A percentile compares a stretch with the other conserved stretches of the same genome.
phyloP scores from a whole-genome alignment of 2,329 filamentous ascomycete species.

The Dissoconium aciculare region DNA sequence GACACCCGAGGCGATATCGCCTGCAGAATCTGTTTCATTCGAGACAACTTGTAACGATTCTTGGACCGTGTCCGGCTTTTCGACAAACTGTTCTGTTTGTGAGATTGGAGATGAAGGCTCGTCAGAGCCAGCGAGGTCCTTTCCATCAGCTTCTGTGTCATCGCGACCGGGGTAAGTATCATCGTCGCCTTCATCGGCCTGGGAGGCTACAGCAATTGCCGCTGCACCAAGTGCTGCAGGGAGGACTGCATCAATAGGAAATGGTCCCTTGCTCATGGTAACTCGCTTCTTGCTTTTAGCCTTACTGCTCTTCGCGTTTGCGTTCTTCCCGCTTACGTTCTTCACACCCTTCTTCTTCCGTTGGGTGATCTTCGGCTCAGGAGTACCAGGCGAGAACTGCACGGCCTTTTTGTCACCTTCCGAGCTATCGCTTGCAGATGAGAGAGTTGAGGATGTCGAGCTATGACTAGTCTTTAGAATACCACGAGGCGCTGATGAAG shows the following conservation, averaged over 20 bases:
- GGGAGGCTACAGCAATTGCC: no score
- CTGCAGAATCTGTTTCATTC: no score
- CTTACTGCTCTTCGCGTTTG: neutral
- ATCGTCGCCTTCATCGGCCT: no score
- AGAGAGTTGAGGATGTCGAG: neutral
- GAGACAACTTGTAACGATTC: no score
- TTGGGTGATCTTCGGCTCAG: neutral
- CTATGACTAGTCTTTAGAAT: conserved; percentile 1
- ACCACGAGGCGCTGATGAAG: neutral
- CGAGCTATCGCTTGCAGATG: neutral
- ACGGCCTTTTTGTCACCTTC: conserved; percentile 1
- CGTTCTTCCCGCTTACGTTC: neutral
- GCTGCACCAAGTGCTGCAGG: neutral
- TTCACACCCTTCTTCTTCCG: conserved; percentile 1
- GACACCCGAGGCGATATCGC: no score
- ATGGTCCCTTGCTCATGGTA: neutral
- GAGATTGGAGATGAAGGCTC: no score
- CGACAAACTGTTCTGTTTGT: no score
- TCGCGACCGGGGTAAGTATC: no score
- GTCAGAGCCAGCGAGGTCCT: no score
- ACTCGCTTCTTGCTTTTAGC: no score
- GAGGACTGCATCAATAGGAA: neutral
- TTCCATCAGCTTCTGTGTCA: no score
- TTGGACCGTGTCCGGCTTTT: no score
- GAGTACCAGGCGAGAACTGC: neutral